These are phyloP conservation scores for Powellomyces hirtus DNA, from an alignment of 192 early-diverging fungal genomes.

Conservation along the genomic window DNA sequence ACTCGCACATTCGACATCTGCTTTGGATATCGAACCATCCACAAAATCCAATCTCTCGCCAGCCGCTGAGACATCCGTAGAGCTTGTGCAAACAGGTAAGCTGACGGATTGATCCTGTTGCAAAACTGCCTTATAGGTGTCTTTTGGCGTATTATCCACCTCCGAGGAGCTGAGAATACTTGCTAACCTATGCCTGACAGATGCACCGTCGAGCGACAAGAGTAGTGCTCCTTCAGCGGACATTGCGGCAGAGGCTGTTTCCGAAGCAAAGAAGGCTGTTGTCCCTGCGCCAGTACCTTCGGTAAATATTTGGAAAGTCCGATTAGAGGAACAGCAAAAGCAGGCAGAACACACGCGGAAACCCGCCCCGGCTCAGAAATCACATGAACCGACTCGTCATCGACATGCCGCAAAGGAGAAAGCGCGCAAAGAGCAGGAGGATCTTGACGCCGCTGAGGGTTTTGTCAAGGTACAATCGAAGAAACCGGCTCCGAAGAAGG, in stretches of 20 bases:
- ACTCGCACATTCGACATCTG: background rate
- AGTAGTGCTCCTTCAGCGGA: background rate
- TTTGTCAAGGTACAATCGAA: constrained; percentile 40
- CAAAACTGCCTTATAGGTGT: background rate
- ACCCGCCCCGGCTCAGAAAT: background rate
- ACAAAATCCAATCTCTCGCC: background rate
- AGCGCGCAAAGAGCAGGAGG: constrained; percentile 34
- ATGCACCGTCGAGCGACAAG: background rate
- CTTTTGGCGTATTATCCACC: too few relatives aligned
- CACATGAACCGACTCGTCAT: background rate
- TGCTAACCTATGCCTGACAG: background rate
- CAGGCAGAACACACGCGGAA: background rate
- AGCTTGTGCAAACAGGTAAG: background rate
- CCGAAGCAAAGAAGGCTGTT: constrained; percentile 10
- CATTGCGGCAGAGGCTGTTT: background rate
- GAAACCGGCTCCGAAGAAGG: constrained; percentile 17
- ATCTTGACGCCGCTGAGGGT: constrained; percentile 36
- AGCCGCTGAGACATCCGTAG: background rate
- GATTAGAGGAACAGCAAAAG: constrained; percentile 33
- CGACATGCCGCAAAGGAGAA: constrained; percentile 27
- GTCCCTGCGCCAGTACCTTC: constrained; percentile 26
- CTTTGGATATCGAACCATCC: background rate
- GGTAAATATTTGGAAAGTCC: constrained; percentile 57
- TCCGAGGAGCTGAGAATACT: too few relatives aligned
- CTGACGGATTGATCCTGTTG: background rate